Base-by-base conservation (phyloP, 441 rosid species). In the Bocquillonia castaneifolia region DNA sequence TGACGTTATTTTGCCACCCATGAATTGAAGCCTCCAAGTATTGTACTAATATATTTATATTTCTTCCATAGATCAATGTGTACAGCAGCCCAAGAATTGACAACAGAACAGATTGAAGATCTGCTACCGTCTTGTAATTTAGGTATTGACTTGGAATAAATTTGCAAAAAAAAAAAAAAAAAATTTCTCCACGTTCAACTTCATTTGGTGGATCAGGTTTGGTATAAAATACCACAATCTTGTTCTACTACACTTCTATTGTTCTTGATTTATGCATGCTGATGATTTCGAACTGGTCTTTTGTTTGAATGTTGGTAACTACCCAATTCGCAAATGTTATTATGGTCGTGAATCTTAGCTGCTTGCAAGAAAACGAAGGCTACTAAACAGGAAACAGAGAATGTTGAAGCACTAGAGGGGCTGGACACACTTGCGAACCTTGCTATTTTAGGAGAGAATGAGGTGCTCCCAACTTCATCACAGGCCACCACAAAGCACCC, bases 401-500 rank as follows among this genome's bases (percentile, higher is more conserved):
- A 79, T 51, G 76, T 75, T 25, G 91, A 81, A 74, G 82, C 86
- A 60, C 57, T 78, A 75, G 96, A 84, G 73, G 95, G 98, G 44
- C 85, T 92, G 69, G 98, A 95, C 72, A 92, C 96, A 42, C 82
- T 95, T 59, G 98, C 98, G 12, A 84, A 90, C 72, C 88, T 89
- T 53, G 98, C 99, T 18, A 91, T 83, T 64, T 73, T 89, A 42
- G 98, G 89, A 73, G 98, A 90, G 69, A 77, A 73, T 25, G 76
- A 80, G 61, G 87, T 79, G 0, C 83, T 76, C n/a, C 83, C 76
- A 61, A 54, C 84, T 55, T 86, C 96, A 29, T 79, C 83, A 58
- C 90, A 85, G 75, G 90, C 89, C 44, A 92, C 97, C 59, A 95
- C 99, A 40, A 95, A 83, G 74, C 99, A 95, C 79, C 99, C 99